phyloP scores from a whole-genome alignment of 2,329 filamentous ascomycete genomes.

The Talaromyces sp. region DNA sequence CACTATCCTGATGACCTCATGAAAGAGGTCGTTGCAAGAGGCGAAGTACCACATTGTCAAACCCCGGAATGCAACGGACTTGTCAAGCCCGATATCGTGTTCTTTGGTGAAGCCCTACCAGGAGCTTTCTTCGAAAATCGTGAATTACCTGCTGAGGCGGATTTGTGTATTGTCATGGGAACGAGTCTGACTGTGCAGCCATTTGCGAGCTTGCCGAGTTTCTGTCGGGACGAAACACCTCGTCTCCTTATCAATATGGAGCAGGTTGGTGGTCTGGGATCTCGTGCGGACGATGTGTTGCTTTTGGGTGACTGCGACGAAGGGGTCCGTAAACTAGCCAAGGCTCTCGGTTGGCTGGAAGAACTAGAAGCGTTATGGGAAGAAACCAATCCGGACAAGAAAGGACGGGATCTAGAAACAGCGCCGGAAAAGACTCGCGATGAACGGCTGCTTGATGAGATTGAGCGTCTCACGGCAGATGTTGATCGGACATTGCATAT shows the following conservation, averaged over 20 bases:
- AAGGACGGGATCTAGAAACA: slow-evolving; percentile 46
- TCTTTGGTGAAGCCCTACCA: slow-evolving; percentile 78
- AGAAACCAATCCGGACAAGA: slow-evolving; percentile 60
- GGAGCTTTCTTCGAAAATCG: slow-evolving; percentile 61
- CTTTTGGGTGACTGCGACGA: slow-evolving; percentile 78
- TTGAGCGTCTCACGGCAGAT: slow-evolving; percentile 57
- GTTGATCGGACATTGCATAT: slow-evolving; percentile 55
- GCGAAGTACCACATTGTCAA: slow-evolving; percentile 67
- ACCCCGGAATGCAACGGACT: slow-evolving; percentile 65
- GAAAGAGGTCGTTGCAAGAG: slow-evolving; percentile 63
- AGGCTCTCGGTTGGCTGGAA: slow-evolving; percentile 76
- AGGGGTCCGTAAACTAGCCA: slow-evolving; percentile 73
- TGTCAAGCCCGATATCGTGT: slow-evolving; percentile 93
- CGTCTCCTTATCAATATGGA: slow-evolving; percentile 86
- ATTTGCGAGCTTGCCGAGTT: slow-evolving; percentile 74
- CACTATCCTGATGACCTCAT: slow-evolving; percentile 72
- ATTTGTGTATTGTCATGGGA: slow-evolving; percentile 80
- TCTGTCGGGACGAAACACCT: slow-evolving; percentile 62
- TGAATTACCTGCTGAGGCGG: slow-evolving; percentile 58
- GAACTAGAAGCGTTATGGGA: slow-evolving; percentile 79
- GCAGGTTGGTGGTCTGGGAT: slow-evolving; percentile 73
- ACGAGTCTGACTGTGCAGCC: slow-evolving; percentile 86
- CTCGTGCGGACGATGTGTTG: slow-evolving; percentile 77
- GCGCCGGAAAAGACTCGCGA: slow-evolving; percentile 48
- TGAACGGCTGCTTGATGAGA: slow-evolving; percentile 56